Percentiles rank a stretch among this genome's conserved stretches.
phyloP scores from a whole-genome alignment of 2,329 filamentous ascomycete species.

The Cordyceps cateniannulata region DNA sequence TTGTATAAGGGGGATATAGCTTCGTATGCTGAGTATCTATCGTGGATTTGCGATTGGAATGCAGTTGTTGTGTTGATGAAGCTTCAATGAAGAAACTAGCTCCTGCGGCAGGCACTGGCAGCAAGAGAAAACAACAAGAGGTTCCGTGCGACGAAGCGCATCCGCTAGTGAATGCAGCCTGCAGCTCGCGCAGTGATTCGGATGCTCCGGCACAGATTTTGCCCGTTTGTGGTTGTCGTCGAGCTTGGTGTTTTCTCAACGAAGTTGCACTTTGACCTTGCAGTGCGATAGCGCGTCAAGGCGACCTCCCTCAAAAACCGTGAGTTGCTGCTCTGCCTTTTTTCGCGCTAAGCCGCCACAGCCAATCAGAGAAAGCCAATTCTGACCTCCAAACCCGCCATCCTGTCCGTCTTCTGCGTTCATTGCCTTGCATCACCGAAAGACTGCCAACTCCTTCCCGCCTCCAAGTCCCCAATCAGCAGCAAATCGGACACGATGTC shows the following conservation, averaged over 20 bases:
- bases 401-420: constrained; percentile 21
- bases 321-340: constrained; percentile 17
- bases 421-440: constrained; percentile 19
- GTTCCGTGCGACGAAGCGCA: background rate
- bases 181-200: background rate
- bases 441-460: constrained; percentile 16
- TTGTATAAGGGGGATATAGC: constrained; percentile 4
- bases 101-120: background rate
- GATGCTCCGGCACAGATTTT: background rate
- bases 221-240: background rate
- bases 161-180: background rate
- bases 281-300: background rate
- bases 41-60: background rate
- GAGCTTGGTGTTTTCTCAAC: background rate
- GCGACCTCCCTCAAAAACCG: background rate
- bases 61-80: background rate
- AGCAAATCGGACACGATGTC: constrained; percentile 32
- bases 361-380: constrained; percentile 34
- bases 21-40: background rate
- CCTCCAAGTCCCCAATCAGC: constrained; percentile 21
- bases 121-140: background rate
- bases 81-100: background rate
- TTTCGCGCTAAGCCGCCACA: constrained; percentile 23
- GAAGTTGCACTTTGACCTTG: background rate
- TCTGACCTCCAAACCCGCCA: constrained; percentile 30